Evolutionary conservation across 306 rosid species (phyloP).

Genomic region (Trifolium pratense): DNA sequence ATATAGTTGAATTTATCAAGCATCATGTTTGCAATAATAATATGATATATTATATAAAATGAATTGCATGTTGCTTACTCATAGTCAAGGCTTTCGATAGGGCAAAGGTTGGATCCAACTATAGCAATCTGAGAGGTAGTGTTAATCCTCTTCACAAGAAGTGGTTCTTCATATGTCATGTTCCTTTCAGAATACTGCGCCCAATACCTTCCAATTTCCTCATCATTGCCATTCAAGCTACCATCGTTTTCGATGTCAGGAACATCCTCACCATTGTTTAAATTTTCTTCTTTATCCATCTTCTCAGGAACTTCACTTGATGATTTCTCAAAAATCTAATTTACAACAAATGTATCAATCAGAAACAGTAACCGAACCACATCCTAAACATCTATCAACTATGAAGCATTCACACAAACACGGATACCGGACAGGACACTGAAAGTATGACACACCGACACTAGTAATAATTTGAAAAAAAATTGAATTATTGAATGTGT

Average conservation of each 20-base stretch:
- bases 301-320: constrained; percentile 25
- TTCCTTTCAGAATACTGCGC: constrained; percentile 51
- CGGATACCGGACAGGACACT: background rate
- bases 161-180: constrained; percentile 44
- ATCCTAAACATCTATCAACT: constrained; percentile 8
- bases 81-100: constrained; percentile 95
- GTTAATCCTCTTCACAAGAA: constrained; percentile 63
- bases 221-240: constrained; percentile 48
- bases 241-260: constrained; percentile 57
- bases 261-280: constrained; percentile 29
- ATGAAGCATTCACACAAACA: background rate
- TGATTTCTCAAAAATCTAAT: constrained; percentile 20
- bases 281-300: constrained; percentile 44
- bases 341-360: constrained; percentile 1
- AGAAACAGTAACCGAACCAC: constrained; percentile 34
- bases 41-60: constrained; percentile 5
- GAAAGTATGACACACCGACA: background rate
- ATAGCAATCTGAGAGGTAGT: constrained; percentile 92
- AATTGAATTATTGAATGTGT: background rate
- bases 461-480: background rate
- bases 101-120: constrained; percentile 80
- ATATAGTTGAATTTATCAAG: background rate
- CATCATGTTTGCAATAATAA: constrained; percentile 10
- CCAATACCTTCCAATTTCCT: constrained; percentile 38
- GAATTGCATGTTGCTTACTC: constrained; percentile 55